phyloP scores from a whole-genome alignment of 2,329 filamentous ascomycete species.

The Orbilia blumenaviensis region DNA sequence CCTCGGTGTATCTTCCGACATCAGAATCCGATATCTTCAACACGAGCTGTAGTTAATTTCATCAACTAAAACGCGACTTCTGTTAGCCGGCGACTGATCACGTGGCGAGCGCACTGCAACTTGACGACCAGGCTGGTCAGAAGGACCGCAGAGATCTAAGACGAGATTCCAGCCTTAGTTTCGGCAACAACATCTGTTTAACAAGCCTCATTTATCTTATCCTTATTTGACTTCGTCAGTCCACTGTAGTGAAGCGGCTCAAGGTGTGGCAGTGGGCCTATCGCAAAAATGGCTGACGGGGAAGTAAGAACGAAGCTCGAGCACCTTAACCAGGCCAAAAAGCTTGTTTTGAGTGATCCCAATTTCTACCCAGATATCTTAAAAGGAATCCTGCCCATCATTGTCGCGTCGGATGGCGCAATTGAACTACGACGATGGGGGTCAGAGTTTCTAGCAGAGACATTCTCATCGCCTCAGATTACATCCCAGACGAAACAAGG shows the following conservation, averaged over 20 bases:
- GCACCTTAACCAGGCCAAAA: conserved; percentile 89
- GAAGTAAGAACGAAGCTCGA: conserved; percentile 76
- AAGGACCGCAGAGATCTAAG: not conserved
- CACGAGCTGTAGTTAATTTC: not conserved
- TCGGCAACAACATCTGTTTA: conserved; percentile 4
- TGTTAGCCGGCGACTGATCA: conserved; percentile 18
- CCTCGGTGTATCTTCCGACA: not conserved
- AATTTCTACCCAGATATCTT: conserved; percentile 92
- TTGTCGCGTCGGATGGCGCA: conserved; percentile 73
- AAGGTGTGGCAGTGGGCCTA: conserved; percentile 45
- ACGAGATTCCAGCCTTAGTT: not conserved
- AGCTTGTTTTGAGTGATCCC: conserved; percentile 85
- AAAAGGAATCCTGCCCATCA: conserved; percentile 89
- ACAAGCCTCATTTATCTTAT: conserved; percentile 3
- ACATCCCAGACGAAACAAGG: conserved; percentile 78
- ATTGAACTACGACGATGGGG: conserved; percentile 93
- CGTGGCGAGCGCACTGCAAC: conserved; percentile 18
- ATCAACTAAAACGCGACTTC: conserved; percentile 31
- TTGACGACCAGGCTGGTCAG: not conserved
- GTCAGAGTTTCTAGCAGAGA: conserved; percentile 92
- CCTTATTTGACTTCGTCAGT: conserved; percentile 31
- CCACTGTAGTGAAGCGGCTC: conserved; percentile 35
- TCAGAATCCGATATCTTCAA: not conserved
- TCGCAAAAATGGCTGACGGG: conserved; percentile 66
- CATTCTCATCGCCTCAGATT: conserved; percentile 90